Evolutionary conservation across 768 basidiomycete genomes (phyloP).

Genomic region (Boletus subcaerulescens): DNA sequence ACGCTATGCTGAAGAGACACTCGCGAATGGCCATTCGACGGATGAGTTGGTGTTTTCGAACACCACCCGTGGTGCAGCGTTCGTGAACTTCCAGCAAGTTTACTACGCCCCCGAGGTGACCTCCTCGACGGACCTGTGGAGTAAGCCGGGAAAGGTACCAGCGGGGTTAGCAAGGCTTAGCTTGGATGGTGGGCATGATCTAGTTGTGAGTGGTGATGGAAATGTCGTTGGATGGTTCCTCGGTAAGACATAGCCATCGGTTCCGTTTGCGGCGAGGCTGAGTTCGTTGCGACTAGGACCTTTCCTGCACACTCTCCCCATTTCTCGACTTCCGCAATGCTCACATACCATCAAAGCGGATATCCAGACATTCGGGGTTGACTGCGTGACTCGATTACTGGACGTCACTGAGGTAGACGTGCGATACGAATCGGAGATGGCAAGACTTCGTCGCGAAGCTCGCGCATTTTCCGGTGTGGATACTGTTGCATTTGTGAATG

Average conservation of each 20-base stretch:
- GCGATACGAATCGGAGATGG: slow-evolving; percentile 58
- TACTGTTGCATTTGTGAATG: slow-evolving; percentile 60
- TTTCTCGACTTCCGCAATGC: slow-evolving; percentile 52
- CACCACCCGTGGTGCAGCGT: slow-evolving; percentile 46
- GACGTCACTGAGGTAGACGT: slow-evolving; percentile 57
- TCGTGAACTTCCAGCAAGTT: slow-evolving; percentile 69
- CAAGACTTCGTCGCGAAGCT: slow-evolving; percentile 56
- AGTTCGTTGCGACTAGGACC: slow-evolving; percentile 13
- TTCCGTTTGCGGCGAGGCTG: neutral
- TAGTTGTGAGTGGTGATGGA: slow-evolving; percentile 63
- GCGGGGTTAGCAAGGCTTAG: slow-evolving; percentile 59
- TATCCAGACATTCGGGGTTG: slow-evolving; percentile 53
- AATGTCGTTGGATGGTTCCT: slow-evolving; percentile 71
- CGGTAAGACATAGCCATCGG: slow-evolving; percentile 39
- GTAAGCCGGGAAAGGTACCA: slow-evolving; percentile 66
- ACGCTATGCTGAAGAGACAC: slow-evolving; percentile 43
- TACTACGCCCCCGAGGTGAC: slow-evolving; percentile 51
- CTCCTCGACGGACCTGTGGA: slow-evolving; percentile 53
- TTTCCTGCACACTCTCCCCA: slow-evolving; percentile 50
- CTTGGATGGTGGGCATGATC: slow-evolving; percentile 70
- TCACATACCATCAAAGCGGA: slow-evolving; percentile 48
- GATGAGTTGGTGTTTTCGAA: slow-evolving; percentile 51
- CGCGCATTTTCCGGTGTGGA: slow-evolving; percentile 27
- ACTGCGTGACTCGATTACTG: slow-evolving; percentile 56
- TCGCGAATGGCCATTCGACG: slow-evolving; percentile 58